phyloP scores from a whole-genome alignment of 371 early-diverging fungal genomes.

The Mucor velutinosus region DNA sequence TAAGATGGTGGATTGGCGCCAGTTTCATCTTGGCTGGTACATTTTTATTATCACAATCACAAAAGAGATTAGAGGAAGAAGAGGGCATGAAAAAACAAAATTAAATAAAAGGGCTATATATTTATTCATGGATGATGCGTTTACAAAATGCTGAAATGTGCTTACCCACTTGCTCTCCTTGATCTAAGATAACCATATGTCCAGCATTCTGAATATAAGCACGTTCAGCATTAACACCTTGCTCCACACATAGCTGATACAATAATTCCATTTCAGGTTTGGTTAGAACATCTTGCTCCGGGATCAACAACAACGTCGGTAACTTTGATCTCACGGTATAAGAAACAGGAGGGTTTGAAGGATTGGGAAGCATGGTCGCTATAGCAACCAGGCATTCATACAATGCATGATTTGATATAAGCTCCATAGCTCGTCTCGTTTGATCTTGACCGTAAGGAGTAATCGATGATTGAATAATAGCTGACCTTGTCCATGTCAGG shows the following conservation, averaged over 20 bases:
- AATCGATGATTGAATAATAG: slow-evolving; percentile 22
- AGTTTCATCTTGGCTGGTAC: slow-evolving; percentile 69
- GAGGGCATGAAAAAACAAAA: slow-evolving; percentile 7
- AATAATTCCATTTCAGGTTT: slow-evolving; percentile 23
- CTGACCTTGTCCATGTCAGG: slow-evolving; percentile 14
- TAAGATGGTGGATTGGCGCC: slow-evolving; percentile 82
- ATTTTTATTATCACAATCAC: slow-evolving; percentile 49
- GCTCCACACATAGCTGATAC: slow-evolving; percentile 17
- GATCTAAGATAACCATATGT: slow-evolving; percentile 40
- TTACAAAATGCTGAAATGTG: slow-evolving; percentile 17
- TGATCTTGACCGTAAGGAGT: slow-evolving; percentile 13
- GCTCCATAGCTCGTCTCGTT: slow-evolving; percentile 20
- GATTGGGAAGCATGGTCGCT: slow-evolving; percentile 13
- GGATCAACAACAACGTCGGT: slow-evolving; percentile 28
- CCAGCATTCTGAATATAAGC: slow-evolving; percentile 23
- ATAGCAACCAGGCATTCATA: slow-evolving; percentile 25
- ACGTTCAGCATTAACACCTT: slow-evolving; percentile 10
- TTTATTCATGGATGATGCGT: not conserved
- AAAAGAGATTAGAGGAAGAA: slow-evolving; percentile 25
- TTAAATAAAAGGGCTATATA: not conserved
- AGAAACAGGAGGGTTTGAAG: not conserved
- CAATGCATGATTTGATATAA: slow-evolving; percentile 18
- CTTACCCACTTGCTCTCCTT: slow-evolving; percentile 16
- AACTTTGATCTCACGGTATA: not conserved
- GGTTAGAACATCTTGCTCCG: slow-evolving; percentile 31